These are phyloP conservation scores for Pyrenochaeta sp. DNA, from an alignment of 2,329 filamentous ascomycete genomes.

Conservation along the genomic window DNA sequence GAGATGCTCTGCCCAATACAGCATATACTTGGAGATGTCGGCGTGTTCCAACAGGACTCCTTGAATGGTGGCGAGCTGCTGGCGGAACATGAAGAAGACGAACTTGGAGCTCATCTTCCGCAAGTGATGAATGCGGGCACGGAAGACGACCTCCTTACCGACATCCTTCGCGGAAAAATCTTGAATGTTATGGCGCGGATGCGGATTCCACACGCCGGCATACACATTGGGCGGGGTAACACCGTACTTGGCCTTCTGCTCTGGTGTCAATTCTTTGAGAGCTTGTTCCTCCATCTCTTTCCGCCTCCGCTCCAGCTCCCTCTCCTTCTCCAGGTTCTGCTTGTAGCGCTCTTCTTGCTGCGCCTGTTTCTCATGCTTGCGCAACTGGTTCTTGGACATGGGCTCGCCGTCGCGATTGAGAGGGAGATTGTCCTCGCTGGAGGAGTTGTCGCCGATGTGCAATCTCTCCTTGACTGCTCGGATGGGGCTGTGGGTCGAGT, in stretches of 20 bases:
- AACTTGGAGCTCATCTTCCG: constrained; percentile 83
- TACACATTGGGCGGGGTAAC: constrained; percentile 66
- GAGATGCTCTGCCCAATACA: constrained; percentile 87
- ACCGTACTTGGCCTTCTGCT: constrained; percentile 68
- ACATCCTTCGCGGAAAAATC: constrained; percentile 61
- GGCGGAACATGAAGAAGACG: constrained; percentile 85
- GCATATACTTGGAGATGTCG: constrained; percentile 74
- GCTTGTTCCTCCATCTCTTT: constrained; percentile 59
- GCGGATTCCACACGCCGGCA: constrained; percentile 59
- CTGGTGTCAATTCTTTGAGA: constrained; percentile 62
- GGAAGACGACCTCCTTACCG: constrained; percentile 71
- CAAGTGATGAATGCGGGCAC: constrained; percentile 78
- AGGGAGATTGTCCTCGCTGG: constrained; percentile 47
- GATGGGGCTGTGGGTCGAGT: constrained; percentile 48
- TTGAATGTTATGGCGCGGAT: constrained; percentile 60
- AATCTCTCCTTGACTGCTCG: constrained; percentile 52
- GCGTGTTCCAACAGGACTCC: constrained; percentile 75
- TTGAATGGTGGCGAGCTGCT: constrained; percentile 84
- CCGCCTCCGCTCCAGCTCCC: constrained; percentile 57
- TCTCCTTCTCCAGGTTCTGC: constrained; percentile 54
- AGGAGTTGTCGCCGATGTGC: constrained; percentile 45
- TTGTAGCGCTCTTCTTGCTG: constrained; percentile 56
- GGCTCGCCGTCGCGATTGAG: constrained; percentile 60
- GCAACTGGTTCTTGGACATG: constrained; percentile 59
- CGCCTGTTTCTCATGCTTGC: constrained; percentile 57